These are phyloP conservation scores for Diaporthe sp. DNA, from an alignment of 2,329 filamentous ascomycete species.

Conservation along the genomic window DNA sequence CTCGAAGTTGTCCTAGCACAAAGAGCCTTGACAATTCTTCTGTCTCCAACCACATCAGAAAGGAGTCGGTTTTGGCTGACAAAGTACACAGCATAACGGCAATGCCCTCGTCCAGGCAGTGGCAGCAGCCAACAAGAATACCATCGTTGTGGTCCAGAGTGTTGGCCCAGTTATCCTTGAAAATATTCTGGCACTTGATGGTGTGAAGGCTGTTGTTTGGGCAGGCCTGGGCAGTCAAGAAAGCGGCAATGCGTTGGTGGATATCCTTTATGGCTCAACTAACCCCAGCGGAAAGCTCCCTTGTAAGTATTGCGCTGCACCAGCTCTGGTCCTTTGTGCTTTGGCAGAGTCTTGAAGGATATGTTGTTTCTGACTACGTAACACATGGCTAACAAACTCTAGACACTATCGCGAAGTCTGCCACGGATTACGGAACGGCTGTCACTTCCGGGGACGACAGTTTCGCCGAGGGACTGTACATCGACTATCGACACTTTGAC, in stretches of 20 bases:
- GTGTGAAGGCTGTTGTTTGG: slow-evolving; percentile 82
- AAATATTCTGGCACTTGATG: slow-evolving; percentile 72
- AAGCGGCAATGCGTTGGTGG: slow-evolving; percentile 80
- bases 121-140: slow-evolving; percentile 70
- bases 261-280: slow-evolving; percentile 76
- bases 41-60: neutral
- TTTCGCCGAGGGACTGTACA: slow-evolving; percentile 71
- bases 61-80: neutral
- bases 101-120: slow-evolving; percentile 75
- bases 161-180: slow-evolving; percentile 73
- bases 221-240: slow-evolving; percentile 83
- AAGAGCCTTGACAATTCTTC: neutral
- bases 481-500: slow-evolving; percentile 77
- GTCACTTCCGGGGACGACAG: slow-evolving; percentile 60
- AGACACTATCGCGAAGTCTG: slow-evolving; percentile 64
- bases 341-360: neutral
- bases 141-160: slow-evolving; percentile 74
- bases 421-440: slow-evolving; percentile 60
- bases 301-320: slow-evolving; percentile 43
- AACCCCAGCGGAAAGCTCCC: slow-evolving; percentile 63
- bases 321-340: neutral
- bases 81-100: slow-evolving; percentile 59
- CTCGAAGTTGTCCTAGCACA: neutral
- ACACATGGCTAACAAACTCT: neutral
- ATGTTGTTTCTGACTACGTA: neutral